Percentiles rank a stretch among this genome's conserved stretches.
Conservation (phyloP, 192 early-diverging fungal genomes). For the Mortierella alpina region DNA sequence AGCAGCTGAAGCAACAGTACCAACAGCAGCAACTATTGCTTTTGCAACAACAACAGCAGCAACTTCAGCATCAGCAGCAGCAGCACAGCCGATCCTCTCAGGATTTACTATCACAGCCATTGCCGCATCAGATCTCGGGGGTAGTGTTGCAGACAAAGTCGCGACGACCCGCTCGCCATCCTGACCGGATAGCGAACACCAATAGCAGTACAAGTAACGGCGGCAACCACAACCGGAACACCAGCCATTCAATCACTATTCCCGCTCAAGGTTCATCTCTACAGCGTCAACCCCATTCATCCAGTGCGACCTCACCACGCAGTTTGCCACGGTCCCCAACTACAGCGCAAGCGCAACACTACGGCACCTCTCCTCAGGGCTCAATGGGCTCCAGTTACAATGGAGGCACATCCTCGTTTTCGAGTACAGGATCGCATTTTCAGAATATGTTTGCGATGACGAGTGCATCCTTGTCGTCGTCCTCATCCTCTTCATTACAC, state of each 20-base stretch:
- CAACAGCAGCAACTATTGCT: slow-evolving; percentile 32
- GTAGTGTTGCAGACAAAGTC: slow-evolving; percentile 39
- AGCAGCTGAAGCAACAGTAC: slow-evolving; percentile 33
- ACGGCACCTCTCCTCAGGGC: slow-evolving; percentile 14
- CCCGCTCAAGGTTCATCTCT: neutral
- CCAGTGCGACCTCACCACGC: neutral
- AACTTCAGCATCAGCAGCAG: slow-evolving; percentile 18
- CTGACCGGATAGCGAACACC: slow-evolving; percentile 9
- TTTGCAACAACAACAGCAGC: slow-evolving; percentile 28
- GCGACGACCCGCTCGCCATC: slow-evolving; percentile 33
- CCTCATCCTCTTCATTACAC: slow-evolving; percentile 30
- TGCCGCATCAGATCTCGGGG: slow-evolving; percentile 14
- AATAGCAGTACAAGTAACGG: neutral
- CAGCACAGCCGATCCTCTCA: slow-evolving; percentile 6
- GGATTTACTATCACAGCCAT: neutral
- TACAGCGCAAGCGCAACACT: neutral
- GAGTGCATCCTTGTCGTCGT: slow-evolving; percentile 27
- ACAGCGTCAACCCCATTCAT: neutral
- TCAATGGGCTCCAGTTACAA: slow-evolving; percentile 28
- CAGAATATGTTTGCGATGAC: slow-evolving; percentile 40
- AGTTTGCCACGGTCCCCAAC: neutral
- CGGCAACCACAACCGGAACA: neutral
- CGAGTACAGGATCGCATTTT: slow-evolving; percentile 36
- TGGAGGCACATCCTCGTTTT: slow-evolving; percentile 29
- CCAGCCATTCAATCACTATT: slow-evolving; percentile 11